A percentile compares a stretch with the other conserved stretches of the same genome.
Conservation (phyloP, 1,284 basidiomycete genomes). For the Apiotrichum laibachii region DNA sequence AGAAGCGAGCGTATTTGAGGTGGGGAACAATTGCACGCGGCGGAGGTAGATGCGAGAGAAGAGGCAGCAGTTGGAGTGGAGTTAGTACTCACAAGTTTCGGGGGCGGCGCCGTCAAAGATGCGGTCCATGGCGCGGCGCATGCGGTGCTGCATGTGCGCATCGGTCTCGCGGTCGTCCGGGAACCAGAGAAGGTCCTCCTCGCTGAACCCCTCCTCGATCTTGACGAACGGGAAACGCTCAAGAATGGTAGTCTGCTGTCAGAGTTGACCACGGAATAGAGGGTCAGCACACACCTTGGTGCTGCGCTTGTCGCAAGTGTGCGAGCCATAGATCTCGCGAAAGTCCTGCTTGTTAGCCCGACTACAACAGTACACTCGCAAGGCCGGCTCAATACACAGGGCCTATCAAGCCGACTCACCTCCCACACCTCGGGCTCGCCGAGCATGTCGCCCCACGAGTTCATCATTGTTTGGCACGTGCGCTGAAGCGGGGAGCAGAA, state of each 20-base stretch:
- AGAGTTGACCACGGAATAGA: not conserved
- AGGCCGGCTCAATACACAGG: not conserved
- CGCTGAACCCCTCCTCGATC: conserved; percentile 67
- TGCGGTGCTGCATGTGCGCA: conserved; percentile 58
- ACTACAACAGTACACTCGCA: not conserved
- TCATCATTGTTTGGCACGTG: conserved; percentile 65
- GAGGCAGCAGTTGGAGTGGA: no score
- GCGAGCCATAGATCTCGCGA: conserved; percentile 49
- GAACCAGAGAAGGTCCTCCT: conserved; percentile 70
- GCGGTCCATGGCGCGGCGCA: conserved; percentile 61
- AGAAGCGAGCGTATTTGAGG: not conserved
- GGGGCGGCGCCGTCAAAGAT: conserved; percentile 57
- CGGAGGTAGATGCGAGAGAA: no score
- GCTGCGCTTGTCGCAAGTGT: conserved; percentile 48
- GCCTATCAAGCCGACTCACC: no score
- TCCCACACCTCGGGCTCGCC: conserved; percentile 45
- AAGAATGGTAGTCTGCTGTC: conserved; percentile 56
- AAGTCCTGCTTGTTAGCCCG: conserved; percentile 27
- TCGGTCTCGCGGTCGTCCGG: conserved; percentile 64
- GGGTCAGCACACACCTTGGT: conserved; percentile 52
- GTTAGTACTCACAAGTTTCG: conserved; percentile 56
- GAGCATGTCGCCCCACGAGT: conserved; percentile 60
- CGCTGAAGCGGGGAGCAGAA: conserved; percentile 72
- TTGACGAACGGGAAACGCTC: conserved; percentile 61
- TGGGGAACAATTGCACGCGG: no score